Base-by-base conservation (phyloP, 1,284 basidiomycete genomes). In the Schizophyllum amplum region DNA sequence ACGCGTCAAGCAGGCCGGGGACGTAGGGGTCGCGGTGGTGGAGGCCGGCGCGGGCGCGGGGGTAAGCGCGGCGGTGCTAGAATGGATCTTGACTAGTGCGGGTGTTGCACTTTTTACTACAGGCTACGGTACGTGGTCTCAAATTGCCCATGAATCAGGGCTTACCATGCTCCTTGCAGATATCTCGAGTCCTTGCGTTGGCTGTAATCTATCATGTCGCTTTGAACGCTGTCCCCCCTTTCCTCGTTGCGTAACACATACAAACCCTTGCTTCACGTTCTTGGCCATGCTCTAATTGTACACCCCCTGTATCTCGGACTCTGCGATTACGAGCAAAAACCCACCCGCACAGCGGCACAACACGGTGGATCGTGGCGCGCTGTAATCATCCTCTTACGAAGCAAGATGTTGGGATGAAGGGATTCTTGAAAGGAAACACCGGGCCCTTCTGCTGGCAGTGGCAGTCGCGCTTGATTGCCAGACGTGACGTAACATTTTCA, bases 21-120 rank as follows among this genome's bases (percentile, higher is more conserved):
- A 6, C 62, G 75, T 49, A 62, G 68, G 24, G 61, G 74, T 6
- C 61, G 75, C 48, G 68, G 73, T 23, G 62, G 72, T n/a, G 65
- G 75, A 11, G 64, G 75, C 5, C 63, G 69, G 33, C 57, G 68
- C 3, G n/a, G n/a, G n/a, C n/a, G n/a, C n/a, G 65, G 71, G 24
- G 67, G 72, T 54, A 65, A 63, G 55, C 65, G 70, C 33, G 68
- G 67, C 51, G 60, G 61, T 23, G 60, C 63, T 50, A 68, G 71
- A 46, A 78, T 78, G 75, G 74, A 76, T 55, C 63, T 71, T 52
- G 71, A 75, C 61, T 75, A 62, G 72, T 11, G 13, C 48, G 48
- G 15, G 22, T 42, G 33, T 6, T 33, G 27, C 27, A 13, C 33
- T 42, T 9, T 42, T 42, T 17, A 13, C 33, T 42, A n/a, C n/a